Base-by-base conservation (phyloP, 805 yeast genomes). In the Jamesozyma hellenica region DNA sequence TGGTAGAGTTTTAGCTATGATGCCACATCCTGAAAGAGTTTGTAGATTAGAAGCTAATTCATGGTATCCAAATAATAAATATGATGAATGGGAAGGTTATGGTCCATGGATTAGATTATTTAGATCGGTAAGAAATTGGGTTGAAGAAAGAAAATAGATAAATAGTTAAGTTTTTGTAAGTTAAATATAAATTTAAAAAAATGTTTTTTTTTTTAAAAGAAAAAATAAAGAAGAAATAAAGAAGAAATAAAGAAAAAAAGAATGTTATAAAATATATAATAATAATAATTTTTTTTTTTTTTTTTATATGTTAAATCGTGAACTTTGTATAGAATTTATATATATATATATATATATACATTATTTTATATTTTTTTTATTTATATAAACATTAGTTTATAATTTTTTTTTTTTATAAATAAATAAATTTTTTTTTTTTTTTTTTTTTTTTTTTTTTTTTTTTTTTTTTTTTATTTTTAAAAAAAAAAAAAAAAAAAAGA, bases 11-110 rank as follows among this genome's bases (percentile, higher is more conserved):
- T 69, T 92, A 53, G 96, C 96, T 4, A 77, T 92, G 87, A 92
- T 92, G 98, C 98, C 98, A 35, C 98, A 92, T 62, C 98, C 98
- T 18, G 98, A 92, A 66, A 84, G 98, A 67, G 92, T 84, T 38
- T 72, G 79, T 42, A 75, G 96, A 66, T 69, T 79, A 57, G 95
- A 84, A 63, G 70, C 94, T 41, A 90, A 90, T 67, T 86, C 96
- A 4, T 90, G 85, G 78, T 84, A 85, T 58, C 96, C 96, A 36
- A 65, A 69, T 43, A 77, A 72, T 38, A 71, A 71, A 35, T 57
- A 60, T 39, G 71, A 66, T 19, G 66, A 68, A 40, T 85, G 94
- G 88, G 81, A 77, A 40, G 82, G 79, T 25, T 77, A 80, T 56
- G 95, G 95, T 40, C 98, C 98, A 37, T 92, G 98, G 98, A 77